Base-by-base conservation (phyloP, 2,329 filamentous ascomycete genomes). In the Coleophoma eucalyptorum region DNA sequence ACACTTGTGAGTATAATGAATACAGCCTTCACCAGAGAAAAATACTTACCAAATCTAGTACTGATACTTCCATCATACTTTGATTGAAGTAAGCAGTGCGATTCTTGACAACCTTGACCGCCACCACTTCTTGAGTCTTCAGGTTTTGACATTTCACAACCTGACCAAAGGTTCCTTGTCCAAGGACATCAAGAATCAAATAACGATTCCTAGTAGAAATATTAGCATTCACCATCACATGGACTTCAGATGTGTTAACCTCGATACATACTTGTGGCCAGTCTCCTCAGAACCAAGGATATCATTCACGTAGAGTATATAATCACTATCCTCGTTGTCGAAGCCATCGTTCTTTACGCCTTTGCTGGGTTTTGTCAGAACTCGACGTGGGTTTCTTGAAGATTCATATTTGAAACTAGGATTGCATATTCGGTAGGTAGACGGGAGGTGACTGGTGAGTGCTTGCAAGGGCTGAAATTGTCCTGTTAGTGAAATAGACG, bases 31-130 rank as follows among this genome's bases (percentile, higher is more conserved):
- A n/a, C 5, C 26, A 26, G 18, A 43, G 11, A 12, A 45, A 20
- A 43, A 13, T 48, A 61, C 82, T 51, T 78, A 95, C 90, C 78
- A 99, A 68, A 70, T 99, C 94, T 51, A 99, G 78, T 20, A 99
- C 94, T 2, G 94, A 99, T 32, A 99, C 94, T 68, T 99, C 94
- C 94, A 99, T 99, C 94, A 99, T 99, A 70, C 94, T 97, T 71
- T 99, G 94, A 67, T 99, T 99, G 76, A 99, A 99, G 70, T 99
- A 99, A 35, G 94, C 94, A 2, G 94, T 99, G 63, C 93, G 86
- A 71, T 99, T 99, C 74, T 99, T 99, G 74, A 99, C 94, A 49
- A 99, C 94, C 73, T 99, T 99, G 60, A 99, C 94, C 3, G 94
- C 94, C 42, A 99, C 94, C 37, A 99, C 94, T 71, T 99, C 94